Base-by-base conservation (phyloP, 768 basidiomycete genomes). In the Kwoniella heveanensis region DNA sequence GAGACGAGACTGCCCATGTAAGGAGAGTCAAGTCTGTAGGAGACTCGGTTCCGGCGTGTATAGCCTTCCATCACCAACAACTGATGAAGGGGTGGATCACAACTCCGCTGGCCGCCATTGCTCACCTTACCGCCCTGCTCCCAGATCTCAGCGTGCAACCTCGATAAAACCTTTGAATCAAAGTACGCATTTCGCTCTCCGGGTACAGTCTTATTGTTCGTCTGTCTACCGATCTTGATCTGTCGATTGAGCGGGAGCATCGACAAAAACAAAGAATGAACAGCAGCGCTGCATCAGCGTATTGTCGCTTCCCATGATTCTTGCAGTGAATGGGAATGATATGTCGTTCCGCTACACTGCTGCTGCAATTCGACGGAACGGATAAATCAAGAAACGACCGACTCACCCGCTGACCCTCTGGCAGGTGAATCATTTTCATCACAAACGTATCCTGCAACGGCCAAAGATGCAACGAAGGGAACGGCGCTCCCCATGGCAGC, bases 81-180 rank as follows among this genome's bases (percentile, higher is more conserved):
- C n/a, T n/a, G n/a, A n/a, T n/a, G n/a, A n/a, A n/a, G n/a, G n/a
- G n/a, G n/a, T n/a, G n/a, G n/a, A n/a, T n/a, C n/a, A n/a, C n/a
- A 44, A 44, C 22, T 49, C 48, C 22, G 22, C 48, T 22, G 46
- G 7, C 7, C n/a, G 46, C n/a, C 46, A 19, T 6, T 12, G 77
- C 83, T 54, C 53, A 92, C 93, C 86, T 95, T 95, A 50, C 86
- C 87, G 47, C 81, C 83, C 65, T 95, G 91, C 82, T 91, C 80
- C 93, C 95, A 99, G n/a, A 99, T 90, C 82, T 98, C 95, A 15
- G 95, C 95, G 77, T 98, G 95, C 82, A 91, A 90, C 70, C 95
- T 84, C 70, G 90, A 91, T 65, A 99, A 84, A 8, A 98, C 88
- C 78, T 98, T 97, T 24, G 88, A 90, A 82, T 98, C 95, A 79